Evolutionary conservation across 805 yeast species (phyloP).

Genomic region (Jamesozyma spencerorum): DNA sequence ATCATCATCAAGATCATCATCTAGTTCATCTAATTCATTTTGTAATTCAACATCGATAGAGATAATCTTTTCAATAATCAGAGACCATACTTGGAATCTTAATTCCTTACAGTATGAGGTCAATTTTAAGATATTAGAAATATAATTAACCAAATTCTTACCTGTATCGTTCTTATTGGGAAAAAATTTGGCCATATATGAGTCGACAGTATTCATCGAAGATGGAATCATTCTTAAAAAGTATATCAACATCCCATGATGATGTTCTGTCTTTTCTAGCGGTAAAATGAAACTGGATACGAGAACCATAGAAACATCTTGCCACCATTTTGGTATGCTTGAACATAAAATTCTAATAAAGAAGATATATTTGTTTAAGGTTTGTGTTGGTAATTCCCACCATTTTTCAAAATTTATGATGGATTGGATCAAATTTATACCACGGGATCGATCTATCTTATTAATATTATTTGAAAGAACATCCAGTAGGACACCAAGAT

Average conservation of each 20-base stretch:
- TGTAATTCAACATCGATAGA: constrained; percentile 88
- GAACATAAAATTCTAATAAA: constrained; percentile 74
- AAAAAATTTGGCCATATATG: constrained; percentile 47
- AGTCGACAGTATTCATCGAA: constrained; percentile 55
- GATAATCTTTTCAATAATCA: constrained; percentile 69
- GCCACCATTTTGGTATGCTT: constrained; percentile 83
- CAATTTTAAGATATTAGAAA: constrained; percentile 50
- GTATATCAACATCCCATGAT: constrained; percentile 57
- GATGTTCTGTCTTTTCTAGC: constrained; percentile 32
- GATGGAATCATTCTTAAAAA: constrained; percentile 75
- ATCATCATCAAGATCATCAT: constrained; percentile 57
- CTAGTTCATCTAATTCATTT: constrained; percentile 76
- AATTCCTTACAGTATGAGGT: constrained; percentile 68
- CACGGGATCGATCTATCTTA: constrained; percentile 46
- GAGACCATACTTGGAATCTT: constrained; percentile 66
- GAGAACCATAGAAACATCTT: constrained; percentile 65
- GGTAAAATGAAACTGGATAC: constrained; percentile 47
- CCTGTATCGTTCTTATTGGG: constrained; percentile 72
- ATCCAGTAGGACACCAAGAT: constrained; percentile 47
- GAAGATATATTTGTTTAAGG: constrained; percentile 50
- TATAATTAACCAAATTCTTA: constrained; percentile 49
- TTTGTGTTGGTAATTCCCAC: constrained; percentile 39
- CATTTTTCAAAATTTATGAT: constrained; percentile 54
- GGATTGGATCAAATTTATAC: constrained; percentile 47
- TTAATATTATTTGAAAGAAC: constrained; percentile 56